Conservation (phyloP, 2,329 filamentous ascomycete genomes). For the Talaromyces funiculosus region DNA sequence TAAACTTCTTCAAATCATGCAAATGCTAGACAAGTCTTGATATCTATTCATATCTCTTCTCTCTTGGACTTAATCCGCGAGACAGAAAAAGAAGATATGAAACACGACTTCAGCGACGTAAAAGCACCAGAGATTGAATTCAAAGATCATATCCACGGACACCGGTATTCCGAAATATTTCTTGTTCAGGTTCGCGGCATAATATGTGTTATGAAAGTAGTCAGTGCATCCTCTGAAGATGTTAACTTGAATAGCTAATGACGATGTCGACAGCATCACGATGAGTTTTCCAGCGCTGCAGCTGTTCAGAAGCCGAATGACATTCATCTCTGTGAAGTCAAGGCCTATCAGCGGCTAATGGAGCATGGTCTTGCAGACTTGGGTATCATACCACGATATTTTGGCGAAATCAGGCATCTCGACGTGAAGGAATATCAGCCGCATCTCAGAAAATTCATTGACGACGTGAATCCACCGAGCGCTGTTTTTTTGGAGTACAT, state of each 20-base stretch:
- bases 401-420: neutral
- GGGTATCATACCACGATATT: neutral
- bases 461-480: slow-evolving; percentile 17
- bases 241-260: neutral
- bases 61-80: no score
- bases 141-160: neutral
- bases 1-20: no score
- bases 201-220: neutral
- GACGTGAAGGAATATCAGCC: neutral
- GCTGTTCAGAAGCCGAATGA: neutral
- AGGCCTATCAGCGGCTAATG: neutral
- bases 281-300: neutral
- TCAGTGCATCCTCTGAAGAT: neutral
- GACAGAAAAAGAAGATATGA: neutral
- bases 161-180: neutral
- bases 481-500: slow-evolving; percentile 19
- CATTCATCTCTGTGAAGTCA: neutral
- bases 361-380: neutral
- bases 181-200: neutral
- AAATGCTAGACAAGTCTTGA: no score
- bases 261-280: neutral
- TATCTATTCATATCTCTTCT: no score
- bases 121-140: neutral
- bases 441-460: slow-evolving; percentile 7
- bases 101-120: neutral